Evolutionary conservation across 1,284 basidiomycete species (phyloP), one percentile per base, ranked within the genome.

Genomic region (Leccinum solheimii): DNA sequence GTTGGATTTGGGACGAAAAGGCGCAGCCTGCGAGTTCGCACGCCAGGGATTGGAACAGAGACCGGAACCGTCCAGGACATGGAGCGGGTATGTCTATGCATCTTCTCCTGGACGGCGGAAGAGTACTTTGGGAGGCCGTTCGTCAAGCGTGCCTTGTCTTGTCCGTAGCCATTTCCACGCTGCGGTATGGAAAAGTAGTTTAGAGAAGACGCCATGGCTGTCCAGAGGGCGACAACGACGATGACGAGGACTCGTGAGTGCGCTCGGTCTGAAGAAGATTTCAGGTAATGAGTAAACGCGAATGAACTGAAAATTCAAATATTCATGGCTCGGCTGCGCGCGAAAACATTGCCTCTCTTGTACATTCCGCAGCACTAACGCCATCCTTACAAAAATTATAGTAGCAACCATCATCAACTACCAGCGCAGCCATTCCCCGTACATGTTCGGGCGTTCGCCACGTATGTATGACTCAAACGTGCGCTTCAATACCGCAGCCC

Each of bases 401-500:
- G 36, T 19, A 45, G 10, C 36, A 36, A 36, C 36, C 36, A 40
- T 38, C 38, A 38, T 48, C 11, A 36, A 45, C 75, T 69, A 83
- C 83, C 83, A 83, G 62, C 73, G 69, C 23, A 85, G 66, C 81
- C 85, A 90, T 75, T 90, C 88, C 54, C 89, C 89, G 70, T 90
- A 92, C 86, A 90, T 86, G 69, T 90, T 91, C 5, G 90, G 88
- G 58, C 83, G 73, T 74, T 92, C 90, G 4, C 85, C 87, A 23
- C 90, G 80, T 52, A 92, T 66, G 71, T 86, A 92, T 23, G 83
- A 81, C 75, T 92, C 91, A 69, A 91, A 92, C 26, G 90, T 91
- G 66, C 91, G 79, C 77, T 92, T 92, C 62, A 92, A 71, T n/a
- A 91, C 88, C 0, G 88, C 83, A 23, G 86, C 80, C 91, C 90